Percentiles rank a stretch among this genome's conserved stretches.
These are phyloP conservation scores for Termitomyces sp. DNA, from an alignment of 768 basidiomycete genomes.

Conservation along the genomic window DNA sequence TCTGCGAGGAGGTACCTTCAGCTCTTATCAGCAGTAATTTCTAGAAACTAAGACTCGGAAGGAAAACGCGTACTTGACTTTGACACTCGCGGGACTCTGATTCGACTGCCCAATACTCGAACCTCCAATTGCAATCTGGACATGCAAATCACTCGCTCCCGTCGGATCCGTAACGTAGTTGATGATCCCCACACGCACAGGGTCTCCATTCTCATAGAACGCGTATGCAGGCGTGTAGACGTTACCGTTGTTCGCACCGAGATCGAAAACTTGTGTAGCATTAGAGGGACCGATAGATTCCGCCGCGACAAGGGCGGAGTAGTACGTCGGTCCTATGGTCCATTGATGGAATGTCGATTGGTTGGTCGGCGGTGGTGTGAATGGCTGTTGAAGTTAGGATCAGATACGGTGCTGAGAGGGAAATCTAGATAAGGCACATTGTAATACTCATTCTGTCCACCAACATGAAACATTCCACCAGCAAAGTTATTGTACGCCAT, in stretches of 20 bases:
- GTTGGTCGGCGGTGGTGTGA: conserved; percentile 51
- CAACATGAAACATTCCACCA: conserved; percentile 47
- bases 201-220: conserved; percentile 64
- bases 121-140: conserved; percentile 44
- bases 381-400: conserved; percentile 42
- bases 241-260: conserved; percentile 45
- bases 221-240: conserved; percentile 62
- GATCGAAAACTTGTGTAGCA: conserved; percentile 58
- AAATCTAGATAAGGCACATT: conserved; percentile 47
- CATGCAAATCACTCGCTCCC: conserved; percentile 52
- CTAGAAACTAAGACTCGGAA: neutral
- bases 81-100: conserved; percentile 38
- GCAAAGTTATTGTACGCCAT: conserved; percentile 52
- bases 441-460: conserved; percentile 60
- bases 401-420: conserved; percentile 21
- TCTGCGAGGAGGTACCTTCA: conserved; percentile 47
- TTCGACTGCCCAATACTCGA: conserved; percentile 30
- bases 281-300: conserved; percentile 65
- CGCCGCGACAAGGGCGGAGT: conserved; percentile 63
- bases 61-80: conserved; percentile 46
- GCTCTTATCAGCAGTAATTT: conserved; percentile 1
- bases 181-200: conserved; percentile 59
- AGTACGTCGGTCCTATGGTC: conserved; percentile 76
- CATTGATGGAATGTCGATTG: conserved; percentile 59
- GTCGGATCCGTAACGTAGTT: conserved; percentile 64